Evolutionary conservation across 148 eudicot species (phyloP), one percentile per base, ranked within the genome.

Genomic region (Amaranthus hypochondriacus): DNA sequence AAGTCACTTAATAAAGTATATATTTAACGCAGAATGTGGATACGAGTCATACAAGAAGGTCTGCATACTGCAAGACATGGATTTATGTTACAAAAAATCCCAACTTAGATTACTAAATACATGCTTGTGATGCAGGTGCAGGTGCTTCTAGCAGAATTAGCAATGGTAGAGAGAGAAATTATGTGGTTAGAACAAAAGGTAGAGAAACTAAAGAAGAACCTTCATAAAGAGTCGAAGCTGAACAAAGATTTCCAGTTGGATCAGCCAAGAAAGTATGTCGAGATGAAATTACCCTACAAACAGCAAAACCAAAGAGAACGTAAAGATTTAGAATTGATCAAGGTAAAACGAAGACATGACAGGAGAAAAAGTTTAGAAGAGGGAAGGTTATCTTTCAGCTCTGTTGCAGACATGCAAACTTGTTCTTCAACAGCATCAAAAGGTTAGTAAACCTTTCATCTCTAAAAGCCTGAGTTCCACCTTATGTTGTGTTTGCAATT

Each of bases 81-180:
- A 28, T 28, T 28, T 28, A 28, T 18, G 39, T 28, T 28, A 48
- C 10, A 48, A 48, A 18, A 65, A 13, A 56, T 48, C 9, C 60
- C 4, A 28, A 58, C 18, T 18, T 72, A 57, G 5, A 48, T 0
- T 68, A 28, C 39, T 66, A 2, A 70, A 51, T 5, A 1, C 7
- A n/a, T n/a, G 39, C 7, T 10, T 7, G 44, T 69, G 43, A 28
- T 73, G 79, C 87, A 95, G 97, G 87, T 87, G 49, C 85, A 85
- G 75, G 83, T 57, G 69, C 96, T 95, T 44, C 80, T 92, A 44
- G 84, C 88, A 73, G 99, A 95, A 74, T 57, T 95, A 60, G 86
- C 88, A 14, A 63, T 75, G 72, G 86, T 86, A 50, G 99, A 95
- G 78, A 89, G 87, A 74, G 93, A 95, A 77, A 92, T 95, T 4